Evolutionary conservation across 352 stramenopile genomes (phyloP), one percentile per base, ranked within the genome.

Genomic region (Pythium folliculosum): DNA sequence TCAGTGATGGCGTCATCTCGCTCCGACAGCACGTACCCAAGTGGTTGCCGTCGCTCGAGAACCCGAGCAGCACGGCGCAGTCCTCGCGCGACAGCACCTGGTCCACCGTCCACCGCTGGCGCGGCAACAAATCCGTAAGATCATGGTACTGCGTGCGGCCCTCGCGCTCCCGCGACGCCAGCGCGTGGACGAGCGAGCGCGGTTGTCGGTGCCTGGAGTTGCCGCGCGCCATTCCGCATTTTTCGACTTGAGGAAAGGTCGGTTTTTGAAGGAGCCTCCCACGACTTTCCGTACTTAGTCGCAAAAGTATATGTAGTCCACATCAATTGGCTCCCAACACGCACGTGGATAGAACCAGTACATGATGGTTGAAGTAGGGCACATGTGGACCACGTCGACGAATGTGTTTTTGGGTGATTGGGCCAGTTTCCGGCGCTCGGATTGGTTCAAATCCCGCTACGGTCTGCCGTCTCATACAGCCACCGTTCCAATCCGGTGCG

Each of bases 31-130:
- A 75, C 76, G 43, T 59, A 91, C 84, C 1, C 27, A 93, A 67
- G 62, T 76, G 86, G 66, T 82, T 71, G 50, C 84, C 84, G 57
- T 91, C 83, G 55, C 76, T 78, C 0, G 82, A 91, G 68, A 91
- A 93, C 6, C 84, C 84, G 25, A 93, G 65, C 22, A 93, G 55
- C 19, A 90, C 78, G 40, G 76, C 69, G 7, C 71, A 65, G 25
- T 86, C 79, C 37, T 85, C 77, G 4, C 67, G 72, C 13, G 63
- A 53, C 48, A 89, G 60, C n/a, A 85, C 78, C 44, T 81, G 70
- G 0, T 49, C 44, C 35, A 73, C 51, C 12, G 43, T 25, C 61
- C 56, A 70, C 14, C 56, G 48, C n/a, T 9, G 35, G 1, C 57
- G 60, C 5, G 38, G 7, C 0, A 73, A 16, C 2, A 44, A 19